Evolutionary conservation across 148 eudicot species (phyloP), one percentile per base, ranked within the genome.

Genomic region (Vaccinium corymbosum): DNA sequence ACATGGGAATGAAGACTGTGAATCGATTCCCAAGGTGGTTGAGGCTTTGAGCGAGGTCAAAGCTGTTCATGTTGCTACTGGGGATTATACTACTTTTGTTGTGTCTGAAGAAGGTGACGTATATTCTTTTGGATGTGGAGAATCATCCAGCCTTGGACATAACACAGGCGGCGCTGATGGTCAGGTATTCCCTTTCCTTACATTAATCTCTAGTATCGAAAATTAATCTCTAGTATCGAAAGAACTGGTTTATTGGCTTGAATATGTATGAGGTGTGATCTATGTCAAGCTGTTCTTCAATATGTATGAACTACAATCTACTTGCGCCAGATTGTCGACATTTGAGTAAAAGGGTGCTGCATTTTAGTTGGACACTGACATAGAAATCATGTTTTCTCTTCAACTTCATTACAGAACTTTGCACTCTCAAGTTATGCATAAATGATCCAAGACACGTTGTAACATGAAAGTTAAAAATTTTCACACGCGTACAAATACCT

Each of bases 11-110:
- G 97, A 93, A 86, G 98, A 97, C 17, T 92, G 93, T 84, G 95
- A 93, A 85, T 90, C 92, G 16, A 91, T 85, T 42, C 99, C 99
- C n/a, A 94, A 94, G 84, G 99, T 97, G 80, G 92, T 97, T 6
- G 97, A 97, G 85, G 89, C 88, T 19, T 85, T 97, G 76, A 88
- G 85, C 73, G 77, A 87, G 73, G 93, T 97, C 62, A 97, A 92
- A 88, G 99, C 99, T 1, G 91, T 97, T 76, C 90, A 97, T 89
- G 94, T 97, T 84, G 99, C 98, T 56, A 93, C 99, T 0, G 98
- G 99, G 7, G 97, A 93, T 86, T 94, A 94, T 82, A 97, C 98
- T 4, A 97, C 99, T 2, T 97, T 93, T 59, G 97, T 97, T 68
- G 95, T 97, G 64, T 90, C 95, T 16, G 94, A 93, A 62, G 80